phyloP scores from a whole-genome alignment of 1,284 basidiomycete genomes.

The Malassezia brasiliensis region DNA sequence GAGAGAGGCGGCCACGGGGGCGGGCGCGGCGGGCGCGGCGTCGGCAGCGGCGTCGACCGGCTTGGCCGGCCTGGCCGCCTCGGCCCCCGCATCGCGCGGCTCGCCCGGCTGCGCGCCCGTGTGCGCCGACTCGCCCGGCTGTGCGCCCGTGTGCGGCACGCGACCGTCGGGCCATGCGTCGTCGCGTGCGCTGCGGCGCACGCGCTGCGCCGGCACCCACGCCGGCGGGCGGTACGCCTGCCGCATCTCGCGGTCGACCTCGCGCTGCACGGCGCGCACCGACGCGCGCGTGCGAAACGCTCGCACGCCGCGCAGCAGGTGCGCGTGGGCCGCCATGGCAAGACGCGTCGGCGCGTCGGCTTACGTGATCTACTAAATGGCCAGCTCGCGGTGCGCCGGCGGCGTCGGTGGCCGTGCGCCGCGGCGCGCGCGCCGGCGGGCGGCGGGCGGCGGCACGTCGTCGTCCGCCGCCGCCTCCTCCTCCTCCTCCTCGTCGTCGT shows the following conservation, averaged over 20 bases:
- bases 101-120: too few relatives aligned
- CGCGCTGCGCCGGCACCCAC: not conserved
- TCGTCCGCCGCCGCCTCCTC: not conserved
- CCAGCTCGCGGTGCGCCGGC: slow-evolving; percentile 5
- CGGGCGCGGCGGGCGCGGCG: not conserved
- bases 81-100: too few relatives aligned
- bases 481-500: not conserved
- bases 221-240: not conserved
- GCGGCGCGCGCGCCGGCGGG: too few relatives aligned
- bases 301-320: not conserved
- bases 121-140: too few relatives aligned
- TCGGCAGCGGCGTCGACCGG: not conserved
- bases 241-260: slow-evolving; percentile 5
- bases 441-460: not conserved
- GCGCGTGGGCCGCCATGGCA: not conserved
- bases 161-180: not conserved
- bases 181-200: not conserved
- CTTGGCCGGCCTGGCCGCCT: not conserved
- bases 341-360: slow-evolving; percentile 1
- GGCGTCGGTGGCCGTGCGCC: not conserved
- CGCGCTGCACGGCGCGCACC: slow-evolving; percentile 8
- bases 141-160: not conserved
- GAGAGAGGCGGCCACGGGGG: not conserved
- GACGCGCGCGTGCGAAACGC: not conserved
- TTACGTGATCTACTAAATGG: slow-evolving; percentile 5